phyloP scores from a whole-genome alignment of 2,329 filamentous ascomycete species.

The Lecanicillium sp. region DNA sequence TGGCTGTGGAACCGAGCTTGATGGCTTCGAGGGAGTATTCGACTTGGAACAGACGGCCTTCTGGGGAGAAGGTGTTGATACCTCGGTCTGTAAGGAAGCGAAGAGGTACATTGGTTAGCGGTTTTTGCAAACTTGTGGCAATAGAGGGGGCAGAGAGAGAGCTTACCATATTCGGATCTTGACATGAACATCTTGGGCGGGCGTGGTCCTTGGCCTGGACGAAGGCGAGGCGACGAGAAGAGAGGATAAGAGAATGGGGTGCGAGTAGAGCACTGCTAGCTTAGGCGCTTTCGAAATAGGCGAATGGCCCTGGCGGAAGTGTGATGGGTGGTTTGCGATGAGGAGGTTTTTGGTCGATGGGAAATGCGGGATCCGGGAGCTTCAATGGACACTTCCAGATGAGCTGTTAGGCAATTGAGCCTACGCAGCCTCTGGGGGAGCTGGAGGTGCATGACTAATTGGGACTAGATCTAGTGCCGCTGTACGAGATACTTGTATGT shows the following conservation, averaged over 20 bases:
- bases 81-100: conserved; percentile 65
- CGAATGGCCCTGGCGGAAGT: neutral
- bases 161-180: conserved; percentile 97
- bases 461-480: no score
- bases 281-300: no score
- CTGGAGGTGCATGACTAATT: no score
- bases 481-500: neutral
- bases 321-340: neutral
- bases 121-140: no score
- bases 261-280: no score
- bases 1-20: conserved; percentile 97
- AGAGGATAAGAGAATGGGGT: no score
- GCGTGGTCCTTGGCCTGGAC: conserved; percentile 5
- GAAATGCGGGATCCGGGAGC: neutral
- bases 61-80: conserved; percentile 99
- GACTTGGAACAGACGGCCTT: conserved; percentile 99
- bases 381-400: neutral
- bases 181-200: conserved; percentile 91
- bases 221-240: no score
- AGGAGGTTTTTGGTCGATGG: no score
- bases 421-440: no score
- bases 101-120: conserved; percentile 15
- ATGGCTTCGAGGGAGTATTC: conserved; percentile 99
- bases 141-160: conserved; percentile 16
- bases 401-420: no score